Conservation (phyloP, 139 green algal genomes). For the Marvania coccoides region DNA sequence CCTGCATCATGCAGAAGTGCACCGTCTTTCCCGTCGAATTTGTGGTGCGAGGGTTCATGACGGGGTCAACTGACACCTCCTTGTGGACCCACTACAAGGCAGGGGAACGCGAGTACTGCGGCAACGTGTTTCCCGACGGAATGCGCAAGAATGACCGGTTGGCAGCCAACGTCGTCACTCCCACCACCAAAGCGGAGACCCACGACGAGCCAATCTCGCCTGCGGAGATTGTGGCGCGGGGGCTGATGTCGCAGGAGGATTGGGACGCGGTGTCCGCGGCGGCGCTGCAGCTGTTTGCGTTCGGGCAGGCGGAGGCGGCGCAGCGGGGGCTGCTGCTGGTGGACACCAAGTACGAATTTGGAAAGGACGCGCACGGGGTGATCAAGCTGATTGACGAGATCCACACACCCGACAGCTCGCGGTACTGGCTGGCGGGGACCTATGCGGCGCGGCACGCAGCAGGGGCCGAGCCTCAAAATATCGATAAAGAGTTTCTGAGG, state of each 20-base stretch:
- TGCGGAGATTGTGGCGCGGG: conserved; percentile 57
- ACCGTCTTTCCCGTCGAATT: conserved; percentile 96
- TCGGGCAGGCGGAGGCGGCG: conserved; percentile 80
- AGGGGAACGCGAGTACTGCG: conserved; percentile 87
- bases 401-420: conserved; percentile 89
- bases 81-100: conserved; percentile 96
- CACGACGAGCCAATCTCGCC: conserved; percentile 88
- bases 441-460: conserved; percentile 73
- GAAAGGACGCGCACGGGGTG: conserved; percentile 57
- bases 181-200: conserved; percentile 89
- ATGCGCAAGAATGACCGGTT: conserved; percentile 88
- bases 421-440: conserved; percentile 88
- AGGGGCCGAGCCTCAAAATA: conserved; percentile 87
- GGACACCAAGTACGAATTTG: conserved; percentile 95
- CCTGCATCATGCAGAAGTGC: conserved; percentile 89
- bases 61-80: conserved; percentile 91
- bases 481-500: conserved; percentile 99
- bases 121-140: conserved; percentile 89
- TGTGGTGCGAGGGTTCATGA: conserved; percentile 94
- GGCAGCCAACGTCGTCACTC: conserved; percentile 81
- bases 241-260: conserved; percentile 78
- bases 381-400: conserved; percentile 81
- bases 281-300: conserved; percentile 82
- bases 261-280: conserved; percentile 62
- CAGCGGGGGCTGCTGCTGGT: conserved; percentile 89